A percentile compares a stretch with the other conserved stretches of the same genome.
phyloP scores from a whole-genome alignment of 257 asterid species.

The Penstemon newberryi region DNA sequence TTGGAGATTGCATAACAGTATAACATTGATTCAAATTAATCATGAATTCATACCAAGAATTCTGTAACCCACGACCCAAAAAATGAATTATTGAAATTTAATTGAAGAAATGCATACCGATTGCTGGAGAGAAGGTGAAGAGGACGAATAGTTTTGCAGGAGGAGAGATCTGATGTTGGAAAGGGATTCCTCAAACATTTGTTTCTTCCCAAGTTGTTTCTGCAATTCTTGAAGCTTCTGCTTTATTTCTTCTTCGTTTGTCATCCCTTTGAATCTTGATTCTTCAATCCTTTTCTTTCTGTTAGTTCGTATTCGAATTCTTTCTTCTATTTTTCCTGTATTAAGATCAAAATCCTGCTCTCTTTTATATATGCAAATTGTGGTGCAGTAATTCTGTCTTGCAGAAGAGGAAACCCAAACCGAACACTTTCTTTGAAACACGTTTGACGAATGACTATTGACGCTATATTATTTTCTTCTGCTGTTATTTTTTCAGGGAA shows the following conservation, averaged over 20 bases:
- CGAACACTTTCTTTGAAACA: not conserved
- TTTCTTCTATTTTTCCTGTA: not conserved
- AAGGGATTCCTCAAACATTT: conserved; percentile 77
- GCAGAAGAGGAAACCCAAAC: conserved; percentile 45
- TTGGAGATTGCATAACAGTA: not conserved
- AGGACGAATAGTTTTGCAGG: conserved; percentile 62
- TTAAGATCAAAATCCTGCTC: conserved; percentile 14
- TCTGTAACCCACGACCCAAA: conserved; percentile 2
- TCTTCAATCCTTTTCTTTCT: not conserved
- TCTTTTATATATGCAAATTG: conserved; percentile 14
- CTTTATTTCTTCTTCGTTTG: conserved; percentile 50
- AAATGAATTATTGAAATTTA: not conserved
- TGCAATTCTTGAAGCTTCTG: conserved; percentile 68
- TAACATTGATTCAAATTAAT: not conserved
- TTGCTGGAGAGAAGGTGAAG: conserved; percentile 68
- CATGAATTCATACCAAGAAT: not conserved
- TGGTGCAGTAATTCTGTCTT: conserved; percentile 29
- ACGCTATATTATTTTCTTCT: not conserved
- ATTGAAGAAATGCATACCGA: conserved; percentile 39
- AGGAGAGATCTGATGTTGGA: conserved; percentile 69
- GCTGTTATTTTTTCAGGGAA: too few species aligned
- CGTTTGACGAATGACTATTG: not conserved
- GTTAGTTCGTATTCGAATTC: not conserved
- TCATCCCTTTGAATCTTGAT: conserved; percentile 32
- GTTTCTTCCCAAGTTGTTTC: conserved; percentile 75